These are phyloP conservation scores for Mucor lusitanicus DNA, from an alignment of 371 early-diverging fungal species.

Conservation along the genomic window DNA sequence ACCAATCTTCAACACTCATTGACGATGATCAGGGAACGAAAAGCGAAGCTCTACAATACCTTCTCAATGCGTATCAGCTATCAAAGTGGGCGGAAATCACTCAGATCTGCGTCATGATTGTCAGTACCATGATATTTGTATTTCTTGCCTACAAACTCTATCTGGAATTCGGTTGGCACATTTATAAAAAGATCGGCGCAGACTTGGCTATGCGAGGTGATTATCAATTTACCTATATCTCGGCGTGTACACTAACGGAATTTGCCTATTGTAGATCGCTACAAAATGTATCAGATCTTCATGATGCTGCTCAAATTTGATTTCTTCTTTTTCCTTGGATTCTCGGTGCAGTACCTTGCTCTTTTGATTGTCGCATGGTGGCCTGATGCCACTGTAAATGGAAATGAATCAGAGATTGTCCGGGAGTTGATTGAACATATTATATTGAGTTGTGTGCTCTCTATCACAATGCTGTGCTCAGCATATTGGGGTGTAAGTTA, in stretches of 20 bases:
- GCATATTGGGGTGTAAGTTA: slow-evolving; percentile 76
- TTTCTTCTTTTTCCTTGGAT: slow-evolving; percentile 85
- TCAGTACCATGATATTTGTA: slow-evolving; percentile 33
- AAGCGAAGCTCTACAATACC: slow-evolving; percentile 11
- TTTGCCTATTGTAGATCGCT: slow-evolving; percentile 54
- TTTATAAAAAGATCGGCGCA: slow-evolving; percentile 91
- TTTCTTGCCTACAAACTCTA: slow-evolving; percentile 51
- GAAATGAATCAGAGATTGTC: slow-evolving; percentile 55
- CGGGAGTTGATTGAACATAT: slow-evolving; percentile 62
- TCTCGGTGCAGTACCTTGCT: slow-evolving; percentile 83
- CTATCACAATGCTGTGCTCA: slow-evolving; percentile 66
- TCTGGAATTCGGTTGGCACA: slow-evolving; percentile 74
- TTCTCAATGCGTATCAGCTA: slow-evolving; percentile 33
- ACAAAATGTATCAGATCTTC: slow-evolving; percentile 85
- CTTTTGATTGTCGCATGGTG: slow-evolving; percentile 67
- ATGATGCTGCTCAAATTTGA: slow-evolving; percentile 87
- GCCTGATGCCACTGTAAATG: slow-evolving; percentile 44
- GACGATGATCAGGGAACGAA: slow-evolving; percentile 1
- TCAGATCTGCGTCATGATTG: slow-evolving; percentile 45
- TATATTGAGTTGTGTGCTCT: slow-evolving; percentile 73
- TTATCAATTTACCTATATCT: slow-evolving; percentile 2
- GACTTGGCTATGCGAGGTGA: slow-evolving; percentile 80
- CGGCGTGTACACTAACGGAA: neutral
- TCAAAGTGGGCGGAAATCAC: slow-evolving; percentile 53
- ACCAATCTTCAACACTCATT: slow-evolving; percentile 43